A percentile compares a stretch with the other conserved stretches of the same genome.
Conservation (phyloP, 345 rosid genomes). For the Eucalyptus cloeziana region DNA sequence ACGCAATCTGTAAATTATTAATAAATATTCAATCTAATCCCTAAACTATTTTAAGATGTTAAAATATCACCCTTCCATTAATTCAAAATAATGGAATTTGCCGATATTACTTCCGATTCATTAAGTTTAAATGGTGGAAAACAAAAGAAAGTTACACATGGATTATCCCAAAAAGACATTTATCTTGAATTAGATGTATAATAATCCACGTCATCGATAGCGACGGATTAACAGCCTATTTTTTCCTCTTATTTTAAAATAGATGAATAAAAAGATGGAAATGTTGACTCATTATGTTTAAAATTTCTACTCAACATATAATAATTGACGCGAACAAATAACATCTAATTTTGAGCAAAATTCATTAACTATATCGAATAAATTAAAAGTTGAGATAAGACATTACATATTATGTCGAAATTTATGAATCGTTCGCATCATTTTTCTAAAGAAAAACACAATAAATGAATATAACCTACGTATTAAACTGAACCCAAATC, state of each 20-base stretch:
- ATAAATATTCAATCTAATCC: background rate
- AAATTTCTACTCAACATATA: background rate
- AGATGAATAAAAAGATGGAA: background rate
- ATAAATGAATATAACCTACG: background rate
- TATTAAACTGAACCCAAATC: too few relatives aligned
- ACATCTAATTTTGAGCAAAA: background rate
- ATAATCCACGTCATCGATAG: background rate
- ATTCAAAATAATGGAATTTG: background rate
- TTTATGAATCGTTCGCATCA: fast-evolving
- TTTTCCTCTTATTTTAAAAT: background rate
- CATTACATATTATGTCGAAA: background rate
- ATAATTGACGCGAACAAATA: background rate
- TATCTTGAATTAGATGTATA: background rate
- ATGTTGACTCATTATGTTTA: background rate
- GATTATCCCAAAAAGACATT: background rate
- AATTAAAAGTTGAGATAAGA: background rate
- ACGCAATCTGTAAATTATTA: background rate
- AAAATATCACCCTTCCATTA: background rate
- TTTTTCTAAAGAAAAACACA: background rate
- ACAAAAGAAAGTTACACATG: background rate
- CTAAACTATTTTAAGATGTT: background rate
- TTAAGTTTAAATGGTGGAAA: background rate
- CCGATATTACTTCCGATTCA: fast-evolving
- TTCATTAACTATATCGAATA: fast-evolving
- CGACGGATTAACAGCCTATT: background rate